A percentile compares a stretch with the other conserved stretches of the same genome.
These are phyloP conservation scores for Parastagonospora nodorum DNA, from an alignment of 2,329 filamentous ascomycete species.

Conservation along the genomic window DNA sequence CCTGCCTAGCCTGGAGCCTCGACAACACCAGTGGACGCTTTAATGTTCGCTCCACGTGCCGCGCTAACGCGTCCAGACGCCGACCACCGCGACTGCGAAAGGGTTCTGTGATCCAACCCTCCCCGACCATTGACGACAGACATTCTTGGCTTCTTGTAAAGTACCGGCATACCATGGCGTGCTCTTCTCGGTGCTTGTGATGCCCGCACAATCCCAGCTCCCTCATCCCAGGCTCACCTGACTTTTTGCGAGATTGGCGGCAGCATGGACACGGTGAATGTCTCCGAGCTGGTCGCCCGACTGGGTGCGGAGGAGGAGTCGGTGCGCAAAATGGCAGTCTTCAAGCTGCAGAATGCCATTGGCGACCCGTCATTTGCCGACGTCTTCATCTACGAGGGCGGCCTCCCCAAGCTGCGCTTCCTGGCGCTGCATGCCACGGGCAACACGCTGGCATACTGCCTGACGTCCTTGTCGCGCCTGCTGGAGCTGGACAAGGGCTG, in stretches of 20 bases:
- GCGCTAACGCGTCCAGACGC: constrained; percentile 19
- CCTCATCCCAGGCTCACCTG: constrained; percentile 17
- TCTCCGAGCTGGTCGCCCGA: constrained; percentile 63
- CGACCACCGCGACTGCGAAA: constrained; percentile 17
- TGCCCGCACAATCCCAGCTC: constrained; percentile 11
- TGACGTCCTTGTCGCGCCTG: constrained; percentile 84
- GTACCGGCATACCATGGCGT: constrained; percentile 9
- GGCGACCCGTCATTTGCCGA: constrained; percentile 96
- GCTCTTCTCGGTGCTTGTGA: constrained; percentile 15
- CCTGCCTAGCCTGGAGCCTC: constrained; percentile 26
- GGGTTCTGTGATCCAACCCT: constrained; percentile 7
- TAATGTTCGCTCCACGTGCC: constrained; percentile 25
- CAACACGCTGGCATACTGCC: constrained; percentile 93
- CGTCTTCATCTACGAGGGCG: constrained; percentile 89
- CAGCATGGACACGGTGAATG: constrained; percentile 60
- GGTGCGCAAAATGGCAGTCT: constrained; percentile 96
- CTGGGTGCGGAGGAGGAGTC: constrained; percentile 76
- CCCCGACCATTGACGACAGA: constrained; percentile 4
- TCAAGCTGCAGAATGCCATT: constrained; percentile 94
- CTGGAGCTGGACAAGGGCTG: constrained; percentile 98
- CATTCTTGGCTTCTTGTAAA: constrained; percentile 1
- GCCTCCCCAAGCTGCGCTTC: constrained; percentile 78
- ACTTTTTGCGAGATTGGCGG: constrained; percentile 5
- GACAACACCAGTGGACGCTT: constrained; percentile 25
- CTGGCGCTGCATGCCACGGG: constrained; percentile 84